A percentile compares a stretch with the other conserved stretches of the same genome.
Evolutionary conservation across 2,329 filamentous ascomycete genomes (phyloP).

Genomic region (Acrodontium crateriforme): DNA sequence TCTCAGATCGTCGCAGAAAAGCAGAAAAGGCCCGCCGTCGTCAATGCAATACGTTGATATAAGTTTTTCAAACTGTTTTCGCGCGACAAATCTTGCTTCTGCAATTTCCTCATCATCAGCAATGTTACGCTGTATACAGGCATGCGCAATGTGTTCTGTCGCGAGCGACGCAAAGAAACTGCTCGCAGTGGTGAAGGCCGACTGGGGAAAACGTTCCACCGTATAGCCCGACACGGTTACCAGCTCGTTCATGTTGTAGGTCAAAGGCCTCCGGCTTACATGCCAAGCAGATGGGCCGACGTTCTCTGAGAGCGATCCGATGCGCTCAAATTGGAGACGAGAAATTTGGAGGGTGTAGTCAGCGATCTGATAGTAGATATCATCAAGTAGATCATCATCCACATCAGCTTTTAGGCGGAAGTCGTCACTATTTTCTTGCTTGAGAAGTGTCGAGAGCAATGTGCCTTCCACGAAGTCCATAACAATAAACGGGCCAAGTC

Average conservation of each 20-base stretch:
- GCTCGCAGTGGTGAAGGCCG: constrained; percentile 19
- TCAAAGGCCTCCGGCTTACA: constrained; percentile 24
- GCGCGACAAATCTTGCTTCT: constrained; percentile 14
- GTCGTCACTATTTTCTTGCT: not conserved
- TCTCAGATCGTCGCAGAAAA: constrained; percentile 28
- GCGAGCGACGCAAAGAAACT: constrained; percentile 22
- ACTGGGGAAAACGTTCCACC: constrained; percentile 15
- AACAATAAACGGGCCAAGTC: not conserved
- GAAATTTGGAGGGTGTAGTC: constrained; percentile 21
- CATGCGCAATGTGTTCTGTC: constrained; percentile 21
- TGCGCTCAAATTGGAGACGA: constrained; percentile 17
- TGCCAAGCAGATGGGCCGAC: constrained; percentile 15
- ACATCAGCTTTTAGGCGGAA: constrained; percentile 3
- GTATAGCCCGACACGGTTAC: constrained; percentile 19
- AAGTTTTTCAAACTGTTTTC: constrained; percentile 18
- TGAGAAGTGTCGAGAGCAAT: not conserved
- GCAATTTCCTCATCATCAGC: constrained; percentile 32
- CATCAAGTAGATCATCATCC: constrained; percentile 9
- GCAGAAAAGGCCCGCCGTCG: constrained; percentile 24
- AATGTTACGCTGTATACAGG: constrained; percentile 36
- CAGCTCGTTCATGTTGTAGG: constrained; percentile 29
- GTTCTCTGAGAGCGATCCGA: constrained; percentile 25
- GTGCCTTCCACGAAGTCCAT: not conserved
- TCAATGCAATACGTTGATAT: constrained; percentile 16
- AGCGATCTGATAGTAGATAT: constrained; percentile 11